phyloP scores from a whole-genome alignment of 2,329 filamentous ascomycete genomes.

The Penicillium sumatraense region DNA sequence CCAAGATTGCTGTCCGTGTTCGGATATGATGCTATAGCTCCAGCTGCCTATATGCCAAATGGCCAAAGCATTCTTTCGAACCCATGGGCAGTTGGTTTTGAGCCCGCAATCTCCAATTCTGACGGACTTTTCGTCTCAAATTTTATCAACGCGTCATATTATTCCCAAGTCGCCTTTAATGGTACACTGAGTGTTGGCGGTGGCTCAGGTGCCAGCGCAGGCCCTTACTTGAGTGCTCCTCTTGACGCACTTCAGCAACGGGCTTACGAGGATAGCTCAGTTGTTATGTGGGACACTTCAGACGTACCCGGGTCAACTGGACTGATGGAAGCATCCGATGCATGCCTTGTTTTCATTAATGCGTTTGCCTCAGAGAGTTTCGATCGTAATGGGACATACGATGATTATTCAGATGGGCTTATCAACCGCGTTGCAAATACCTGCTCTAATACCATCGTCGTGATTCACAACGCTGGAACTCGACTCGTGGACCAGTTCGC shows the following conservation, averaged over 20 bases:
- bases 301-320: conserved; percentile 42
- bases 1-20: conserved; percentile 55
- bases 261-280: conserved; percentile 60
- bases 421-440: conserved; percentile 74
- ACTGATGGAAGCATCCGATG: conserved; percentile 20
- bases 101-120: conserved; percentile 10
- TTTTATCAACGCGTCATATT: conserved; percentile 24
- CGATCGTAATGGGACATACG: conserved; percentile 22
- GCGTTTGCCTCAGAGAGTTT: conserved; percentile 22
- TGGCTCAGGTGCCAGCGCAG: conserved; percentile 55
- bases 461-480: conserved; percentile 82
- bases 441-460: conserved; percentile 87
- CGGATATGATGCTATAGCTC: conserved; percentile 59
- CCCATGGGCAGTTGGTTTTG: conserved; percentile 15
- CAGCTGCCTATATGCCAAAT: conserved; percentile 32
- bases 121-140: not conserved
- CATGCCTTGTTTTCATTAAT: conserved; percentile 32
- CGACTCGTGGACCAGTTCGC: conserved; percentile 69
- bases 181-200: conserved; percentile 55
- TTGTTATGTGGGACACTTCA: conserved; percentile 62
- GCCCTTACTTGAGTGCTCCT: conserved; percentile 56
- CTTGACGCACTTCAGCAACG: conserved; percentile 60
- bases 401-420: conserved; percentile 25
- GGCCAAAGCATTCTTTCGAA: conserved; percentile 16
- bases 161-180: conserved; percentile 44